Evolutionary conservation across 371 early-diverging fungal genomes (phyloP), one percentile per base, ranked within the genome.

Genomic region (Neoconidiobolus thromboides): DNA sequence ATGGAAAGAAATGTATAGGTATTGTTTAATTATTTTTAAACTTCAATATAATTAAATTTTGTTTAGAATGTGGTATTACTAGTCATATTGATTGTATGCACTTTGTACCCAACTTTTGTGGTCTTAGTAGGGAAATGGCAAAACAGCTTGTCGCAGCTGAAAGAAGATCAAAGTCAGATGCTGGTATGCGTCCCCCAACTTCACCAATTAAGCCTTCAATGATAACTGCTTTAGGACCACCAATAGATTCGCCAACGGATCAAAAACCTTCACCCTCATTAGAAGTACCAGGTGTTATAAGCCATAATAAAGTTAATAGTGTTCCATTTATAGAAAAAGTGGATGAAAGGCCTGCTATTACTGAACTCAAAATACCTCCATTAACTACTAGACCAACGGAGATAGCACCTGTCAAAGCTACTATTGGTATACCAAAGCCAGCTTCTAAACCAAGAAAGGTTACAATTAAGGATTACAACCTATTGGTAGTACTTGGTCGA

Each of bases 71-170:
- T 73, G 65, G 67, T 38, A 65, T 81, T 14, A 75, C 83, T 0
- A 87, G 86, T 64, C 99, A 98, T 73, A 72, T 78, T 1, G 76
- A 75, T 2, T 98, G 99, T 75, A 73, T 78, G 62, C 76, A 76
- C 48, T 75, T 85, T 58, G 82, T 98, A 0, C 98, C 97, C 39
- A 84, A 91, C 64, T 85, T 90, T 47, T 98, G 99, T 68, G 96
- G 97, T 14, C 73, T 96, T 62, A 78, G 82, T 14, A 79, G 85
- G 76, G 82, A 82, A 51, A 75, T 85, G 72, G 90, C 91, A 0
- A 83, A 80, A 63, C 82, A 84, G 63, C 57, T 57, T 43, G 49
- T 49, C 10, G 49, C 10, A 4, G 49, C 26, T 26, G 26, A 49
- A 14, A 5, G 49, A 14, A 49, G 49, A 14, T 4, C 10, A 3